Evolutionary conservation across 148 eudicot species (phyloP).

Genomic region (Rhododendron williamsianum): DNA sequence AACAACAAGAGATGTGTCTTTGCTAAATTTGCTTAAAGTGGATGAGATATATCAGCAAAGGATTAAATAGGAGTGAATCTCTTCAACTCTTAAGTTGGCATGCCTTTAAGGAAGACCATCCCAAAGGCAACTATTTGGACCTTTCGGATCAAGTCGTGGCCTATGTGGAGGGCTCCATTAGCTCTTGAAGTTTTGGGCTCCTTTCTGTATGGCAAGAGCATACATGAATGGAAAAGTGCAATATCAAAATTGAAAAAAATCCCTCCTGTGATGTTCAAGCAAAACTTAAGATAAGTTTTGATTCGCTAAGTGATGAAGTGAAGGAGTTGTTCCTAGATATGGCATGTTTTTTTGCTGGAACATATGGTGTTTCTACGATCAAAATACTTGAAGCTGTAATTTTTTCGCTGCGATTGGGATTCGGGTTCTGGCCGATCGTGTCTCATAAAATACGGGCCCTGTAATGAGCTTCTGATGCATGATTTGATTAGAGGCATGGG

Average conservation of each 20-base stretch:
- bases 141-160: not conserved
- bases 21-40: no score
- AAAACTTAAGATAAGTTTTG: not conserved
- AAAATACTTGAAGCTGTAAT: not conserved
- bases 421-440: no score
- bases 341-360: not conserved
- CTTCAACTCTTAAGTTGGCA: no score
- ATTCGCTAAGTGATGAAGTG: not conserved
- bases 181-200: not conserved
- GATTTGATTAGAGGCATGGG: no score
- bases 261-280: not conserved
- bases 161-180: not conserved
- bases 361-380: not conserved
- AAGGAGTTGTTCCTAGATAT: not conserved
- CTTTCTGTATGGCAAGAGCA: not conserved
- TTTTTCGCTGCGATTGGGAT: not conserved
- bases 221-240: no score
- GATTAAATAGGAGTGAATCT: not conserved
- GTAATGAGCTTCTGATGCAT: no score
- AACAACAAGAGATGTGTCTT: no score
- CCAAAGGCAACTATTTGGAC: no score
- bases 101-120: no score
- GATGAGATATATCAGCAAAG: no score
- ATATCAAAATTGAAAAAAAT: no score
- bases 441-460: no score